Evolutionary conservation across 768 basidiomycete species (phyloP).

Genomic region (Jaapia argillacea): DNA sequence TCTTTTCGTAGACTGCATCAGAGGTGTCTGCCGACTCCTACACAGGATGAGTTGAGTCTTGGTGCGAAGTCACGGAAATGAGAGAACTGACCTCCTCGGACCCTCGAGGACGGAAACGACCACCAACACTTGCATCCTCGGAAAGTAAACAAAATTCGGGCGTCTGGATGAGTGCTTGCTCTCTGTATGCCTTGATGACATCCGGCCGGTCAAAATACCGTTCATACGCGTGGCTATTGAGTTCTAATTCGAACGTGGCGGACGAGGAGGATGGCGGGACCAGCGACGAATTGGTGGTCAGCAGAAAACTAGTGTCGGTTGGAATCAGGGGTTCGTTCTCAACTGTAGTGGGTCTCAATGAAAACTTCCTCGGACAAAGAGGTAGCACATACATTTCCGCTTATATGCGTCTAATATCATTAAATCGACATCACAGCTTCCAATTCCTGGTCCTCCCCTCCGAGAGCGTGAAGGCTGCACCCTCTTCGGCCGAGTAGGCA

Average conservation of each 20-base stretch:
- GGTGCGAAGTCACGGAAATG: slow-evolving; percentile 1
- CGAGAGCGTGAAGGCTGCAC: slow-evolving; percentile 75
- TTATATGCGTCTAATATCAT: slow-evolving; percentile 79
- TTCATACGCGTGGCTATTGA: slow-evolving; percentile 54
- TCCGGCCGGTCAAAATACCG: slow-evolving; percentile 75
- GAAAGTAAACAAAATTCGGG: slow-evolving; percentile 50
- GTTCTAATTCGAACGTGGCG: slow-evolving; percentile 22
- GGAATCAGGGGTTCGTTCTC: slow-evolving; percentile 70
- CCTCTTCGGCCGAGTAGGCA: slow-evolving; percentile 57
- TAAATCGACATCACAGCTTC: slow-evolving; percentile 68
- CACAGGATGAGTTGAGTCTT: slow-evolving; percentile 7
- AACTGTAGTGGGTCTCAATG: slow-evolving; percentile 27
- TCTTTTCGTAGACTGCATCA: slow-evolving; percentile 70
- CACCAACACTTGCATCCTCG: slow-evolving; percentile 45
- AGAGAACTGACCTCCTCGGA: slow-evolving; percentile 54
- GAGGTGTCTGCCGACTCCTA: slow-evolving; percentile 59
- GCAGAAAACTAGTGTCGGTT: slow-evolving; percentile 48
- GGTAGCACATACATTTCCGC: slow-evolving; percentile 56
- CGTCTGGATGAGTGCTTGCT: slow-evolving; percentile 67
- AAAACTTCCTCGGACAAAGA: slow-evolving; percentile 4
- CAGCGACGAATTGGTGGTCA: slow-evolving; percentile 62
- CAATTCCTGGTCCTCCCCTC: slow-evolving; percentile 73
- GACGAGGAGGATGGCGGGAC: slow-evolving; percentile 31
- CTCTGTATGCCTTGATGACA: slow-evolving; percentile 59
- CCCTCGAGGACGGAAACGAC: slow-evolving; percentile 61